Conservation (phyloP, 1,284 basidiomycete genomes). For the Sanghuangporus baumii region DNA sequence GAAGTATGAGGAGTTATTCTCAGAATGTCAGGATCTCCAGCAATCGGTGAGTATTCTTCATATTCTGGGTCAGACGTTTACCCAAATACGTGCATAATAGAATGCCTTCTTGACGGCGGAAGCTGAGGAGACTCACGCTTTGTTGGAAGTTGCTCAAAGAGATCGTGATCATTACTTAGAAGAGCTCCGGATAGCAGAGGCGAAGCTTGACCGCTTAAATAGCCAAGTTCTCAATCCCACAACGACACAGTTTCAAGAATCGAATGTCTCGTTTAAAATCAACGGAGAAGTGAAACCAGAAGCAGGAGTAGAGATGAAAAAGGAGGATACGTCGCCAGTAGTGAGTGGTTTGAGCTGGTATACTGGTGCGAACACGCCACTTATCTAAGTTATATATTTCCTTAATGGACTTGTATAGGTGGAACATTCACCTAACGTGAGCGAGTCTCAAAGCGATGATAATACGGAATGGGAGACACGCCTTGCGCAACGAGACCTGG, state of each 20-base stretch:
- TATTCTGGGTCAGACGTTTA: conserved; percentile 9
- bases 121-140: conserved; percentile 50
- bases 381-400: conserved; percentile 29
- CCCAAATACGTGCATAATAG: conserved; percentile 39
- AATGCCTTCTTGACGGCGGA: conserved; percentile 47
- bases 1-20: conserved; percentile 35
- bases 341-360: conserved; percentile 64
- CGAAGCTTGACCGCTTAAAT: conserved; percentile 64
- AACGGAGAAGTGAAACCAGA: conserved; percentile 47
- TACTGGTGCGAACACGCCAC: conserved; percentile 52
- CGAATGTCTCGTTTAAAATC: conserved; percentile 33
- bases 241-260: conserved; percentile 30
- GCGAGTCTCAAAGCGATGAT: not conserved
- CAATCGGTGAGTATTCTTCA: conserved; percentile 47
- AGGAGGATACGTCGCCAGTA: conserved; percentile 5
- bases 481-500: not conserved
- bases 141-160: conserved; percentile 49
- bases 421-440: not conserved
- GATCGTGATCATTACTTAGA: conserved; percentile 51
- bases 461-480: conserved; percentile 1
- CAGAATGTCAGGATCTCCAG: conserved; percentile 47
- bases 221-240: conserved; percentile 54
- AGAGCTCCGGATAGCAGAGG: conserved; percentile 61
- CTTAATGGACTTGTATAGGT: not conserved
- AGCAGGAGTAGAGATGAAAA: conserved; percentile 22